Percentiles rank a stretch among this genome's conserved stretches.
phyloP scores from a whole-genome alignment of 257 asterid species.

The Jasminum sambac region DNA sequence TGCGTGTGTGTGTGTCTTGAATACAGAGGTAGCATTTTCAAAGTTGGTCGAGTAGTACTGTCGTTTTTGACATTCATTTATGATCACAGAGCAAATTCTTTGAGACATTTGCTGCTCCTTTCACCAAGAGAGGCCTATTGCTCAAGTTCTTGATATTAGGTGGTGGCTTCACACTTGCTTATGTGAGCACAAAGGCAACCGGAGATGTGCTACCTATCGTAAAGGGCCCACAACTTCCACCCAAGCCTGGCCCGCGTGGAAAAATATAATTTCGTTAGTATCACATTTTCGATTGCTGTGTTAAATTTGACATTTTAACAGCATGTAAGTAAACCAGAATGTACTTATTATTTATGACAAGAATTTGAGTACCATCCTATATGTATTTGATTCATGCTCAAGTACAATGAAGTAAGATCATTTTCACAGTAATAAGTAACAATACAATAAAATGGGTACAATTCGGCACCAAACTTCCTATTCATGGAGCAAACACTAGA shows the following conservation, averaged over 20 bases:
- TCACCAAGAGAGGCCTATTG: slow-evolving; percentile 95
- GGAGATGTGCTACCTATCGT: slow-evolving; percentile 87
- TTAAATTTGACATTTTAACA: slow-evolving; percentile 35
- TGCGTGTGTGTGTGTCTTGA: background rate
- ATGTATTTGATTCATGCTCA: background rate
- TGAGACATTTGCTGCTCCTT: slow-evolving; percentile 96
- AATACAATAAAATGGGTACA: background rate
- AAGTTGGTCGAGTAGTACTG: background rate
- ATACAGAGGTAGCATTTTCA: background rate
- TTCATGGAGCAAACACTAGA: background rate
- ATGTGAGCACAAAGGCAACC: slow-evolving; percentile 78
- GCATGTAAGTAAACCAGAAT: slow-evolving; percentile 60
- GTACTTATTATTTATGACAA: slow-evolving; percentile 27
- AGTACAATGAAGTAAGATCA: background rate
- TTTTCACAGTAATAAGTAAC: background rate
- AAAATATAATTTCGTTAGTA: slow-evolving; percentile 48
- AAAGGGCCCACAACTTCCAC: slow-evolving; percentile 96
- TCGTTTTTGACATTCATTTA: background rate
- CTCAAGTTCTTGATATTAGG: slow-evolving; percentile 92
- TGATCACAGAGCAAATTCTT: slow-evolving; percentile 79
- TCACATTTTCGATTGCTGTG: slow-evolving; percentile 23
- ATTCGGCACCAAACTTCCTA: background rate
- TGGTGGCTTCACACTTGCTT: slow-evolving; percentile 84
- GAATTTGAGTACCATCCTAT: background rate
- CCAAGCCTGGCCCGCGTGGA: slow-evolving; percentile 78